Evolutionary conservation across 192 early-diverging fungal genomes (phyloP).

Genomic region (Backusella macrospora): DNA sequence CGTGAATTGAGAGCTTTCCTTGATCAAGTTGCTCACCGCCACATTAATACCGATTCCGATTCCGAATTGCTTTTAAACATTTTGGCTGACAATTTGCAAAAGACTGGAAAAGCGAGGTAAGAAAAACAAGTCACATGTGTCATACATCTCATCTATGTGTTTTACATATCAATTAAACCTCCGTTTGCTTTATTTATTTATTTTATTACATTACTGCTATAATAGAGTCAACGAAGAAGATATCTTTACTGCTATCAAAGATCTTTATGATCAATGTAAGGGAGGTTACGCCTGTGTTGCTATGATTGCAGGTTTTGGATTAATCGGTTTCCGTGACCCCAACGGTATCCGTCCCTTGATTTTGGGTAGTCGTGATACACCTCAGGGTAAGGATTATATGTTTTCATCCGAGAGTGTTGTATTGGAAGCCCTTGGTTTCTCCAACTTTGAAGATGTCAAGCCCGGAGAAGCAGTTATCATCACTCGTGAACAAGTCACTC

Average conservation of each 20-base stretch:
- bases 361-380: constrained; percentile 78
- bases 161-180: constrained; percentile 8
- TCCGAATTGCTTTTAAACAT: constrained; percentile 98
- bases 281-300: constrained; percentile 96
- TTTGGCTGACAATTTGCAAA: constrained; percentile 95
- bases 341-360: constrained; percentile 97
- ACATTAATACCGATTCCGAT: constrained; percentile 99
- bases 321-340: constrained; percentile 94
- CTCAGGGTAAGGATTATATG: constrained; percentile 92
- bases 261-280: constrained; percentile 78
- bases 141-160: constrained; percentile 23
- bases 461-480: constrained; percentile 97
- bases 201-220: too few relatives aligned
- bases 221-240: constrained; percentile 95
- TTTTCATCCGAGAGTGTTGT: constrained; percentile 97
- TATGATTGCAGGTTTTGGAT: constrained; percentile 98
- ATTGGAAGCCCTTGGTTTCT: constrained; percentile 89
- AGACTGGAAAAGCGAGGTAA: constrained; percentile 92
- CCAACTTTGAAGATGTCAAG: constrained; percentile 85
- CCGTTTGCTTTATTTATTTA: background rate
- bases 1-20: constrained; percentile 84
- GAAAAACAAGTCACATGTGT: constrained; percentile 17
- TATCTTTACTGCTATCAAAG: constrained; percentile 90
- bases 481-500: constrained; percentile 72
- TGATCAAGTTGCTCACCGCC: constrained; percentile 95